Evolutionary conservation across 768 basidiomycete species (phyloP), one percentile per base, ranked within the genome.

Genomic region (Fistulinella prunicolor): DNA sequence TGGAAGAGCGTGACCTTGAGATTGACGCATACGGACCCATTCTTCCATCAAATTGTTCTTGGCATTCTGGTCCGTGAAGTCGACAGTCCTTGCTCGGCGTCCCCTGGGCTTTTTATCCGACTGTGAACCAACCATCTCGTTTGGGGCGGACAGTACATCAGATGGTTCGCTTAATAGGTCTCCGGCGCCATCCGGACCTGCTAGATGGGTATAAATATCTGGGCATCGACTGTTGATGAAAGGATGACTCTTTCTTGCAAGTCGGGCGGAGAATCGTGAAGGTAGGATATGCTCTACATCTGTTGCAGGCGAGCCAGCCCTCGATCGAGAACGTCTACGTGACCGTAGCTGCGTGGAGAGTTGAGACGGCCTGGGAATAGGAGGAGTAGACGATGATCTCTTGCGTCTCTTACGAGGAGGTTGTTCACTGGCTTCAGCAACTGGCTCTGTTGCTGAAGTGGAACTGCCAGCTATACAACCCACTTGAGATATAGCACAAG

Each of bases 11-110:
- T n/a, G n/a, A 34, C 64, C 64, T 42, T 62, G 64, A 4, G 50
- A 66, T 55, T 50, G 59, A 35, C 64, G 66, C 46, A 65, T 44
- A n/a, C 46, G 57, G 23, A 59, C 64, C 64, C 64, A 68, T 40
- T 66, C 55, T 26, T 64, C 57, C 42, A 66, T 66, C 21, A 66
- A 20, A 32, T 52, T 41, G n/a, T n/a, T 55, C 44, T 55, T 68
- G 13, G 45, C 37, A 13, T 42, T 49, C 38, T 59, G 59, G 30
- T 68, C 55, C 14, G 38, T 41, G 44, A 65, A 44, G 43, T 56
- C 51, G 21, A 42, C 22, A 6, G 9, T 20, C 42, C 47, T 56
- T 42, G 51, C 51, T 50, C 41, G 51, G 32, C 49, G 60, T 12
- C 59, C 59, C 44, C 38, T 59, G 19, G 37, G 20, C 23, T 49